Evolutionary conservation across 164 flowering plant genomes (phyloP), one percentile per base, ranked within the genome.

Genomic region (Stephania cephalantha): DNA sequence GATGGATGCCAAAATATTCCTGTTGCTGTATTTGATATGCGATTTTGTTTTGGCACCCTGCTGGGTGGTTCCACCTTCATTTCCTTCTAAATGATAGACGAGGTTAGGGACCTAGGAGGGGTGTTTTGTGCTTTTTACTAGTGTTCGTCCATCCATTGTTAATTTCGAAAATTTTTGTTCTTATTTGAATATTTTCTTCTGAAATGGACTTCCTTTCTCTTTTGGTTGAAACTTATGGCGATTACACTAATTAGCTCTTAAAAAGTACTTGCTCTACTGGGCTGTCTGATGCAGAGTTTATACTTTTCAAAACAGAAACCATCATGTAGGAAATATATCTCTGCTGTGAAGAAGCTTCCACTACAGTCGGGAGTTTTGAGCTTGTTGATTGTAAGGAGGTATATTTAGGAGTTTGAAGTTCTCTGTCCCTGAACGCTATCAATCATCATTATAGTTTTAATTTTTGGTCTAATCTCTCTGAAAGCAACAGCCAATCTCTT

Each of bases 311-410:
- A 84, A 77, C 84, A 84, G 87, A 86, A 81, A 74, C 30, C 68
- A 64, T 66, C 70, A 22, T 75, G 76, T 85, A 80, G 77, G 79
- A 81, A 82, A 79, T 75, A 75, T 76, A 81, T 80, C 70, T 75
- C 70, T 75, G 58, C 73, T 82, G 68, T 77, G 86, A 86, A 76
- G 86, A 80, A 79, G 84, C 86, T 71, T 84, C 76, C 76, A 81
- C 87, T 76, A 78, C 75, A 78, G 81, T 85, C 79, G 87, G 86
- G 74, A 84, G 76, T 81, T 88, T 85, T 84, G 86, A 82, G 88
- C 85, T 86, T 76, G 73, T 86, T 71, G 48, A 85, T 81, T 79
- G 61, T 85, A 81, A 86, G 90, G 87, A 85, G 86, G 89, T 86
- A 84, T 72, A 72, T 7, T 71, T 80, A 77, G 82, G 75, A 79